Evolutionary conservation across 352 stramenopile species (phyloP), one percentile per base, ranked within the genome.

Genomic region (Elongisporangium prolatum): DNA sequence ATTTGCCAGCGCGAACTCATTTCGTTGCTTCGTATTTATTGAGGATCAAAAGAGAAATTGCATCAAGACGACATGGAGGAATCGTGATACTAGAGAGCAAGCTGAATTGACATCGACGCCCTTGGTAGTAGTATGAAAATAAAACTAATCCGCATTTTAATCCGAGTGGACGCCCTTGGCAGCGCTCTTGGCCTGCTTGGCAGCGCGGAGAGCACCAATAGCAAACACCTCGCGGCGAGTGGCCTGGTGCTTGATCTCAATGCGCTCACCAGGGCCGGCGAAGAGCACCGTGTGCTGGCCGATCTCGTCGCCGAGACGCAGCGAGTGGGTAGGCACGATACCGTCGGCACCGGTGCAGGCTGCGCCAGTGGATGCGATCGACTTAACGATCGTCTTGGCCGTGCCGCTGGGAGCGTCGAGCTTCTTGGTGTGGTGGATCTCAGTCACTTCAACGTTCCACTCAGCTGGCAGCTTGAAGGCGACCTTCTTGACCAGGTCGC

Each of bases 401-500:
- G 84, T 93, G 56, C 84, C 84, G 21, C 76, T 89, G 10, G 85
- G 85, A 8, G 85, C 85, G 44, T 95, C 85, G 48, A 92, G 69
- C 80, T 95, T 95, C 61, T 90, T 87, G 37, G 78, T 95, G 77
- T 95, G 85, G 74, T 95, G 85, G 25, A 82, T 91, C 68, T 95
- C 85, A 34, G 62, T 77, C 56, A 95, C 74, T 50, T 91, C 79
- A 22, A 92, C 80, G 67, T 95, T 91, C 80, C 82, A 95, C 24
- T 86, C 71, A 14, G 67, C 59, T 2, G 84, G 78, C 55, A 94
- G 71, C 64, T 88, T 87, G 66, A 91, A 90, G 13, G 84, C 84
- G 54, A 77, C 83, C 10, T 71, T 60, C 66, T 88, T 83, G 28
- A 88, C 79, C 48, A 95, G 66, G 56, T 91, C 80, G 8, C 72